Conservation (phyloP, 805 yeast species). For the Torulaspora franciscae region DNA sequence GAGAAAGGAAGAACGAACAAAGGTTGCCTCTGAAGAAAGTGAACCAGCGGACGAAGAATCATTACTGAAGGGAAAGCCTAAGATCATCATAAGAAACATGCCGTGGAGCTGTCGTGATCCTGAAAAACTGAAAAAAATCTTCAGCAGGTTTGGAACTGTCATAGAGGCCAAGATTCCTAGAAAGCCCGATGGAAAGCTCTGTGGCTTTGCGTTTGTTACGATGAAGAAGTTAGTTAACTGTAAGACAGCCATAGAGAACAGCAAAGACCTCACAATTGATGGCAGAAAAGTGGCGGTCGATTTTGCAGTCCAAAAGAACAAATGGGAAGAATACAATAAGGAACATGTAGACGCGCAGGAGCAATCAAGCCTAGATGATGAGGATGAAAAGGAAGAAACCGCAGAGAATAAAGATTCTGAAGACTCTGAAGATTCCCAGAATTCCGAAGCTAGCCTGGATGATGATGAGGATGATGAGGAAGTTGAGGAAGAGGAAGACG, state of each 20-base stretch:
- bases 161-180: constrained; percentile 86
- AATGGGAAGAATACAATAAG: constrained; percentile 63
- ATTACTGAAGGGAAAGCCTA: constrained; percentile 62
- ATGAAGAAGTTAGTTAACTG: constrained; percentile 80
- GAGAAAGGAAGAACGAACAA: constrained; percentile 19
- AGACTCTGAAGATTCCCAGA: constrained; percentile 5
- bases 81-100: constrained; percentile 82
- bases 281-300: constrained; percentile 93
- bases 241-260: constrained; percentile 69
- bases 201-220: constrained; percentile 92
- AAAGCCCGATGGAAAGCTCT: constrained; percentile 80
- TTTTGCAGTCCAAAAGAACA: constrained; percentile 82
- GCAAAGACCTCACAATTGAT: constrained; percentile 70
- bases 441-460: constrained; percentile 32
- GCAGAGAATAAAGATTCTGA: constrained; percentile 34
- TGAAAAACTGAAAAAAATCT: constrained; percentile 60
- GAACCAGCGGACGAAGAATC: constrained; percentile 41
- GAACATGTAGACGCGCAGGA: constrained; percentile 36
- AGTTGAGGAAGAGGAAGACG: constrained; percentile 34
- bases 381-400: constrained; percentile 34
- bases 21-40: constrained; percentile 6
- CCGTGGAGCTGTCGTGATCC: constrained; percentile 94
- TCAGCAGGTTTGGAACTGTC: constrained; percentile 77
- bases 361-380: constrained; percentile 39
- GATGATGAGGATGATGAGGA: constrained; percentile 34